Evolutionary conservation across 495 filamentous ascomycete species (phyloP).

Genomic region (Penicillium malachiteum): DNA sequence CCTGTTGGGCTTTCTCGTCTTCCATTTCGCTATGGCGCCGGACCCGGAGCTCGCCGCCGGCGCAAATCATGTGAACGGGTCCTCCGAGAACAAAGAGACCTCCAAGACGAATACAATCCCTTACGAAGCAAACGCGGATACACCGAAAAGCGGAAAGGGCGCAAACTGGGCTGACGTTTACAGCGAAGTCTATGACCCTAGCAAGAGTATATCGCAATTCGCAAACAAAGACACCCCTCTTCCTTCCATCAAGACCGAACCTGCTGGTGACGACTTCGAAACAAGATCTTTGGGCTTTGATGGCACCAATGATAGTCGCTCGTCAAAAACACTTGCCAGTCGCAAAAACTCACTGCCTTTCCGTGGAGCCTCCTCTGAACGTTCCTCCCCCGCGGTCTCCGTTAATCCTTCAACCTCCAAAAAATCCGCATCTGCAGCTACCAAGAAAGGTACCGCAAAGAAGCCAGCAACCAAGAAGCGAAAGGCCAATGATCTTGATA

Average conservation of each 20-base stretch:
- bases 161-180: conserved; percentile 39
- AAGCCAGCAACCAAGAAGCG: conserved; percentile 59
- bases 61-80: conserved; percentile 30
- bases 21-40: conserved; percentile 22
- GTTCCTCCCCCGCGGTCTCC: conserved; percentile 31
- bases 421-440: conserved; percentile 36
- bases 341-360: conserved; percentile 37
- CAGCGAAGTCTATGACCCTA: conserved; percentile 19
- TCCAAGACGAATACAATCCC: conserved; percentile 21
- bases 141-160: conserved; percentile 8
- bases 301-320: conserved; percentile 35
- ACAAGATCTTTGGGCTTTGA: conserved; percentile 29
- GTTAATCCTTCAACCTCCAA: conserved; percentile 31
- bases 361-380: conserved; percentile 22
- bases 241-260: conserved; percentile 39
- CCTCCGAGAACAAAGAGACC: conserved; percentile 10
- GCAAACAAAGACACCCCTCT: conserved; percentile 18
- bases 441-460: conserved; percentile 58
- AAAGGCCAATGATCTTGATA: conserved; percentile 48
- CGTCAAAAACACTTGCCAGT: conserved; percentile 40
- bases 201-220: conserved; percentile 6
- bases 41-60: conserved; percentile 19
- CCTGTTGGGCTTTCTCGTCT: neutral
- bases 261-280: conserved; percentile 28
- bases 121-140: conserved; percentile 38